These are phyloP conservation scores for Aspergillus pseudonomiae DNA, from an alignment of 2,329 filamentous ascomycete genomes.

Conservation along the genomic window DNA sequence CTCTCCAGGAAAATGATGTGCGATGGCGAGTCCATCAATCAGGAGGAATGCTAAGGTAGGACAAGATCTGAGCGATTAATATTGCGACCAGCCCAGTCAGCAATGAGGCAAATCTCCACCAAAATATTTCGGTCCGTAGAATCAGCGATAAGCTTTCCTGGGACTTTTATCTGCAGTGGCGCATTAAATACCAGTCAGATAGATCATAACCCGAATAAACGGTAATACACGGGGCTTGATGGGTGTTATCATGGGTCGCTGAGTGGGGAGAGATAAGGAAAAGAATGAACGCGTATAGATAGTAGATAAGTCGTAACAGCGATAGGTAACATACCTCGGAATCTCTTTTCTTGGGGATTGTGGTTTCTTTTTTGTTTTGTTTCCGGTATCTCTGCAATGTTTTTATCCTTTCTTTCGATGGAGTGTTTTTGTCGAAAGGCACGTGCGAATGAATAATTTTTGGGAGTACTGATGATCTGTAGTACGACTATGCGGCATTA, in stretches of 20 bases:
- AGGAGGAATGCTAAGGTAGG: constrained; percentile 19
- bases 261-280: constrained; percentile 33
- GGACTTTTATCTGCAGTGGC: constrained; percentile 19
- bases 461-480: not conserved
- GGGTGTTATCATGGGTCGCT: constrained; percentile 25
- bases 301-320: not conserved
- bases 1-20: constrained; percentile 13
- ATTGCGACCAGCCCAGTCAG: constrained; percentile 13
- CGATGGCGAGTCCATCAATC: constrained; percentile 6
- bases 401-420: not conserved
- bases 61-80: constrained; percentile 18
- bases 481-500: constrained; percentile 22
- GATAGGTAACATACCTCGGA: constrained; percentile 13
- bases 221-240: constrained; percentile 10
- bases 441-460: constrained; percentile 12
- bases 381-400: not conserved
- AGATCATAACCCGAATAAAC: constrained; percentile 21
- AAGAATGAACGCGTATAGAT: not conserved
- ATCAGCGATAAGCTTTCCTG: constrained; percentile 25
- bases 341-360: not conserved
- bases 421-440: not conserved
- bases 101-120: constrained; percentile 22
- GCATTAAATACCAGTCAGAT: constrained; percentile 19
- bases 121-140: constrained; percentile 20
- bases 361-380: not conserved